These are phyloP conservation scores for Dryas alaskensis DNA, from an alignment of 306 rosid species.

Conservation along the genomic window DNA sequence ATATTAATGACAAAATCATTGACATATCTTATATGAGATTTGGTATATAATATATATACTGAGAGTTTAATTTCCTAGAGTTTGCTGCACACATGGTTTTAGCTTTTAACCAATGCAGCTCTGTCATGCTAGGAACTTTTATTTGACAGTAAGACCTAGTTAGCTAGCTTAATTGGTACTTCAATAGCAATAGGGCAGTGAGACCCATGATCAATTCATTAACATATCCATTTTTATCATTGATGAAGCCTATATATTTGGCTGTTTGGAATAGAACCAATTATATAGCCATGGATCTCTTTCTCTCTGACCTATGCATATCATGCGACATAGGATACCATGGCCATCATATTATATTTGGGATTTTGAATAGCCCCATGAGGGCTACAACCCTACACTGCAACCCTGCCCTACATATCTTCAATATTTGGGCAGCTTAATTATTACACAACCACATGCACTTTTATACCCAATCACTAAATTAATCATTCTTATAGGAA, in stretches of 20 bases:
- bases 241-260: neutral
- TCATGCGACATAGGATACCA: slow-evolving; percentile 12
- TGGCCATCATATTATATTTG: neutral
- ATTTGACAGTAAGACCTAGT: neutral
- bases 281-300: neutral
- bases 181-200: neutral
- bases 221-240: too few species aligned
- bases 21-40: slow-evolving; percentile 5
- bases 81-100: slow-evolving; percentile 9
- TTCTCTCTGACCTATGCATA: too few species aligned
- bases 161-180: neutral
- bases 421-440: neutral
- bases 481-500: neutral
- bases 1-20: neutral
- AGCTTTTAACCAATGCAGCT: neutral
- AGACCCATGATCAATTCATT: too few species aligned
- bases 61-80: neutral
- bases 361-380: neutral
- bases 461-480: slow-evolving; percentile 4
- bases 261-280: neutral
- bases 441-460: slow-evolving; percentile 27
- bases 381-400: neutral
- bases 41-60: neutral
- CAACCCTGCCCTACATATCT: neutral
- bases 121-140: neutral